These are phyloP conservation scores for Nannochloris sp. DNA, from an alignment of 139 green algal genomes.

Conservation along the genomic window DNA sequence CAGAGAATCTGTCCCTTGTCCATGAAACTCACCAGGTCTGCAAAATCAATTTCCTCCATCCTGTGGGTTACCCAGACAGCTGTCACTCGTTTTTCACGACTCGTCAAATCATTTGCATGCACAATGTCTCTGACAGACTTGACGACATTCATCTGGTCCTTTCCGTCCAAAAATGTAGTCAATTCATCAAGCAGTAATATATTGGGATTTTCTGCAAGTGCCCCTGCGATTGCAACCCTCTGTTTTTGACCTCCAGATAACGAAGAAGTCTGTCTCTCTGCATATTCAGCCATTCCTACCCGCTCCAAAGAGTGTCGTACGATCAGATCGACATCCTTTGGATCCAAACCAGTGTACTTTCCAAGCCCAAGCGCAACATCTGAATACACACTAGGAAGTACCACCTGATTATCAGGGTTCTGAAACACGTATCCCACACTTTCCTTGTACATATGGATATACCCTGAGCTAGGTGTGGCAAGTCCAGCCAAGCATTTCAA, in stretches of 20 bases:
- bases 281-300: constrained; percentile 71
- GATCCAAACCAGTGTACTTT: constrained; percentile 46
- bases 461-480: constrained; percentile 44
- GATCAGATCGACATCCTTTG: constrained; percentile 29
- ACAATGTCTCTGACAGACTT: constrained; percentile 53
- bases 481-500: constrained; percentile 77
- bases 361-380: constrained; percentile 95
- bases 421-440: constrained; percentile 91
- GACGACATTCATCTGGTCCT: constrained; percentile 77
- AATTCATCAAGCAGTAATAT: constrained; percentile 97
- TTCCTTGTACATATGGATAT: constrained; percentile 31
- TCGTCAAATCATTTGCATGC: constrained; percentile 5
- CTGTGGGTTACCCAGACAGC: constrained; percentile 95
- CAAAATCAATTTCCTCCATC: constrained; percentile 88
- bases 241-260: constrained; percentile 96
- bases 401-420: constrained; percentile 93
- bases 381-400: constrained; percentile 84
- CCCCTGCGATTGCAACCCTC: constrained; percentile 88
- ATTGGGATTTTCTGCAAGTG: constrained; percentile 33
- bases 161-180: constrained; percentile 93
- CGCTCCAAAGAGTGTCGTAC: constrained; percentile 57
- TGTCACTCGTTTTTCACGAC: constrained; percentile 42
- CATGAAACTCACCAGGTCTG: constrained; percentile 74
- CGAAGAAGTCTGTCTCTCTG: constrained; percentile 58
- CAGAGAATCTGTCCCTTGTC: constrained; percentile 64